A percentile compares a stretch with the other conserved stretches of the same genome.
phyloP scores from a whole-genome alignment of 148 eudicot genomes.

The Cornus suecica region DNA sequence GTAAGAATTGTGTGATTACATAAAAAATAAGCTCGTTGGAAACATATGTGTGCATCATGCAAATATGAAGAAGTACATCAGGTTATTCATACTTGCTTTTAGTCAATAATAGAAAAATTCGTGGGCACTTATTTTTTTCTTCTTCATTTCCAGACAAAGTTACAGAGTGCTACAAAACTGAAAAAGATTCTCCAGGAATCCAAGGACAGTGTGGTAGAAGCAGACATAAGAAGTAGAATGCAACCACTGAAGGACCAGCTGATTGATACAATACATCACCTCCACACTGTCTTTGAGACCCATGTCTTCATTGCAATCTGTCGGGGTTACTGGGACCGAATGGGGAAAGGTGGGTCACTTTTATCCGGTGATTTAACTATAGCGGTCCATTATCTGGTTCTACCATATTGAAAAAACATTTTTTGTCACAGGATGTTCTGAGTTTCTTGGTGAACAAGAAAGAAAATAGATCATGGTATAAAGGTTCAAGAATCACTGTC shows the following conservation, averaged over 20 bases:
- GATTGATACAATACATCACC: conserved; percentile 52
- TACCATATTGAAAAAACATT: neutral
- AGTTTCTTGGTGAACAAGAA: conserved; percentile 75
- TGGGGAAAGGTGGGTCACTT: conserved; percentile 62
- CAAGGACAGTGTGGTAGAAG: conserved; percentile 54
- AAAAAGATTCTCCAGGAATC: conserved; percentile 87
- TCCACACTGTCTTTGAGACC: conserved; percentile 53
- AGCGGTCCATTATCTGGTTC: neutral
- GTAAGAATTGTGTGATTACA: neutral
- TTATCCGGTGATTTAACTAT: neutral
- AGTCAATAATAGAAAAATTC: neutral
- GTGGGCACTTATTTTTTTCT: neutral
- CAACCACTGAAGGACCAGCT: conserved; percentile 69
- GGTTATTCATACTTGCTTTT: neutral
- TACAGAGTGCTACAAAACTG: conserved; percentile 61
- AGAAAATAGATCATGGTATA: conserved; percentile 83
- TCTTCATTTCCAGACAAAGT: conserved; percentile 53
- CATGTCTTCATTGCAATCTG: conserved; percentile 71
- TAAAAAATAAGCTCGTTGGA: neutral
- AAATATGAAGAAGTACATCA: neutral
- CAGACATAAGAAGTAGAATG: conserved; percentile 67
- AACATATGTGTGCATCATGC: neutral
- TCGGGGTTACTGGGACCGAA: conserved; percentile 80
- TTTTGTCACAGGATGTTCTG: conserved; percentile 62
- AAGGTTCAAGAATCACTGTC: conserved; percentile 65